Conservation (phyloP, 495 filamentous ascomycete species). For the Chaetomium tenue region DNA sequence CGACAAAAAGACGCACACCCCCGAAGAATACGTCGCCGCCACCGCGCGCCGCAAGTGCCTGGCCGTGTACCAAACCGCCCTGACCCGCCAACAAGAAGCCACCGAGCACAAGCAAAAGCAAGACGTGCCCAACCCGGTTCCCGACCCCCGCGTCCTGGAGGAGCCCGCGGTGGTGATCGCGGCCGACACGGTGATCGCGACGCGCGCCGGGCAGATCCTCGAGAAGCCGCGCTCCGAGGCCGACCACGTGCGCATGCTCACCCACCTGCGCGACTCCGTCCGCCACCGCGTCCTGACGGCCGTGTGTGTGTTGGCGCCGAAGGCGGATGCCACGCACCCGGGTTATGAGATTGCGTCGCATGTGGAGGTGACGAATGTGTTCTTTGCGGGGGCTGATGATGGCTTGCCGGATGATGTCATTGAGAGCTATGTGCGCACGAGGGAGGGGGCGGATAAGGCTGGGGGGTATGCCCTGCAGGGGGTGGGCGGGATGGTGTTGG, state of each 20-base stretch:
- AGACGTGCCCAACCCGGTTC: constrained; percentile 33
- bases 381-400: constrained; percentile 71
- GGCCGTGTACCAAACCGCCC: constrained; percentile 68
- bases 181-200: constrained; percentile 88
- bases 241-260: constrained; percentile 82
- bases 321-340: constrained; percentile 70
- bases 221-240: constrained; percentile 83
- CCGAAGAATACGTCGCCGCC: constrained; percentile 85
- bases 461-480: constrained; percentile 95
- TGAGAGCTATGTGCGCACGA: constrained; percentile 78
- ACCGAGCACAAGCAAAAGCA: not conserved
- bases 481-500: constrained; percentile 69
- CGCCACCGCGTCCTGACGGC: constrained; percentile 79
- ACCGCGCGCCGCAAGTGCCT: constrained; percentile 82
- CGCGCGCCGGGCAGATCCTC: constrained; percentile 67
- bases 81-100: constrained; percentile 46
- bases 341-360: constrained; percentile 79
- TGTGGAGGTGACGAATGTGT: constrained; percentile 84
- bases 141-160: constrained; percentile 13
- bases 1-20: constrained; percentile 66
- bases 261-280: constrained; percentile 67
- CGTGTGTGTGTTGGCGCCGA: constrained; percentile 74
- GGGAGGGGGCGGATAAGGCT: constrained; percentile 94
- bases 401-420: constrained; percentile 66
- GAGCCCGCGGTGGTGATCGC: constrained; percentile 86